Base-by-base conservation (phyloP, 2,329 filamentous ascomycete species). In the Pseudonectria foliicola region DNA sequence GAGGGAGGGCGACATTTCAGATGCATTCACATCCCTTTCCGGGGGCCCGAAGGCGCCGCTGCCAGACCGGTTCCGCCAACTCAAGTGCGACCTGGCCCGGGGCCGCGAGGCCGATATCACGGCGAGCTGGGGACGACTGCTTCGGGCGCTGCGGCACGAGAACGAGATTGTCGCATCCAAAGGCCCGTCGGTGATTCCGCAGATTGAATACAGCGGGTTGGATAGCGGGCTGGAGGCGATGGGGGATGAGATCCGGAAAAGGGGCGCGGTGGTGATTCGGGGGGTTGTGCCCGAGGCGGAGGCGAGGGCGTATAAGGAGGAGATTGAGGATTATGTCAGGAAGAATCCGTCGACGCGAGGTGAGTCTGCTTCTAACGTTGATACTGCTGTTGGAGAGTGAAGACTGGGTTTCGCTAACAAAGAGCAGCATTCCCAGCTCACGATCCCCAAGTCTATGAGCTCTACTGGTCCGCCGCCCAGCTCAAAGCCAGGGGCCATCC, bases 381-480 rank as follows among this genome's bases (percentile, higher is more conserved):
- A n/a, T n/a, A n/a, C n/a, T n/a, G n/a, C n/a, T n/a, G n/a, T n/a
- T n/a, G n/a, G n/a, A n/a, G n/a, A n/a, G n/a, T n/a, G n/a, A n/a
- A n/a, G 13, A 5, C 14, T 18, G 30, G 13, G 8, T 8, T 3
- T 26, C 25, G 7, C 21, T 27, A 16, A 39, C 26, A 18, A 2
- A n/a, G 7, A 0, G 3, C 26, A 72, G 82, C 77, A 3, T 88
- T 85, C 43, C 84, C 82, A 0, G 58, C 70, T 0, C 63, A 80
- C 29, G 69, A 79, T 27, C 82, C 81, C 0, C 77, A 83, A 29
- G 82, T 88, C 6, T 85, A 76, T 49, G 83, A 87, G 54, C 63
- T 88, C 2, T 88, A 87, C 60, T 87, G 82, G 82, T 82, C 80
- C 0, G 67, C 68, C 2, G 66, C 80, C 2, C 84, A 89, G 54